Conservation (phyloP, 352 stramenopile genomes). For the Hyphochytrium catenoides region DNA sequence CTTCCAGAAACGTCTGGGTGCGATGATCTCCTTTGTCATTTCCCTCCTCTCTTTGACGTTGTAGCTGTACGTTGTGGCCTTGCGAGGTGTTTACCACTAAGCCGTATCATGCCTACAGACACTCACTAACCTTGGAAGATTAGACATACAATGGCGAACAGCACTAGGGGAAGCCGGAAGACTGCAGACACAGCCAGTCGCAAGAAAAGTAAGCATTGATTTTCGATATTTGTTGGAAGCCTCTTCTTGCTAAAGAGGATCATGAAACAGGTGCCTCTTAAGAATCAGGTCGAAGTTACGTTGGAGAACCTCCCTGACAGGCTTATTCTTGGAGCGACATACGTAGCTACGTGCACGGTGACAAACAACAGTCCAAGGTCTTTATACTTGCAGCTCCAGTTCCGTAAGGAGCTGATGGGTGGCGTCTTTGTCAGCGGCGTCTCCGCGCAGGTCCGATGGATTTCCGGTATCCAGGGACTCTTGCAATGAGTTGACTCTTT, state of each 20-base stretch:
- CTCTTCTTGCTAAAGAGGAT: background rate
- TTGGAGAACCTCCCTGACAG: constrained; percentile 19
- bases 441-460: constrained; percentile 30
- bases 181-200: constrained; percentile 44
- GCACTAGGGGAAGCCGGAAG: constrained; percentile 44
- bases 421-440: constrained; percentile 40
- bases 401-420: constrained; percentile 31
- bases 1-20: too few species aligned
- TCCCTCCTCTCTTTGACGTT: constrained; percentile 1
- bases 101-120: constrained; percentile 8
- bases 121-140: constrained; percentile 31
- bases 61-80: background rate
- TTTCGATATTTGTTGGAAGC: background rate
- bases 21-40: constrained; percentile 16
- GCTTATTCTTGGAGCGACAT: constrained; percentile 24
- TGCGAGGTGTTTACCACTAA: background rate
- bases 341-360: constrained; percentile 23
- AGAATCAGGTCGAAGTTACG: constrained; percentile 19
- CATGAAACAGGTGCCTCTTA: constrained; percentile 6
- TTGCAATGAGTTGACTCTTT: background rate
- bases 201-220: constrained; percentile 17
- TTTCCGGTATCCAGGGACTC: background rate
- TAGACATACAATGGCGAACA: constrained; percentile 56
- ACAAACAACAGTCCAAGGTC: constrained; percentile 31
- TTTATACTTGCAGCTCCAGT: constrained; percentile 41